Evolutionary conservation across 2,329 filamentous ascomycete species (phyloP), one percentile per base, ranked within the genome.

Genomic region (Fusarium lateritium): DNA sequence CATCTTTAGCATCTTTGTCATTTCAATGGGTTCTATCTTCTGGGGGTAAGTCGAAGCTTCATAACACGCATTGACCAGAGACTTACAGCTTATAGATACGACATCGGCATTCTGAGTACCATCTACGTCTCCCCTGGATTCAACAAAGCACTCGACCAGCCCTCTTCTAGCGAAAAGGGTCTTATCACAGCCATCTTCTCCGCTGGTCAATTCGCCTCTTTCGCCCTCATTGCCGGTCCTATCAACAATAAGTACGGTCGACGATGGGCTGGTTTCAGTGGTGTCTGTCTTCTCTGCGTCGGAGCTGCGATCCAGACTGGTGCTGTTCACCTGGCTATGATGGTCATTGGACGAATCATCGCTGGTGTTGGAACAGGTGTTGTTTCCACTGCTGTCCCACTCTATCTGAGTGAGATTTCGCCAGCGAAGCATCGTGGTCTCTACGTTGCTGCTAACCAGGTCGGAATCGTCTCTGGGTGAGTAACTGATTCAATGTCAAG

Each of bases 251-350:
- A 43, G 4, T 63, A 43, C 6, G 60, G 60, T 47, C 60, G 60
- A 10, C 19, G 58, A 21, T 39, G 36, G 58, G 60, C 60, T 19
- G 60, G 60, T 0, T 63, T 63, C 2, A 49, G 60, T 5, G 60
- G 60, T 3, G 60, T 63, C 0, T 63, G 60, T 3, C 42, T 63
- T 2, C 60, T 63, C 3, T 63, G 60, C 4, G 49, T 63, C 0
- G 60, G 60, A n/a, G 60, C 60, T 13, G 60, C 60, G 4, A 63
- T 63, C 1, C 60, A 63, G 21, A 63, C 60, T 7, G 60, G 58
- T n/a, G 52, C 60, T 9, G 60, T 63, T 39, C 60, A 63, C 34
- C 24, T 63, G 13, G 60, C 60, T 4, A 63, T 63, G 60, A 63
- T 63, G 60, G 58, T 63, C 0, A 2, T 63, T 10, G 60, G 60